Percentiles rank a stretch among this genome's conserved stretches.
phyloP scores from a whole-genome alignment of 257 asterid species.

The Rehmannia glutinosa region DNA sequence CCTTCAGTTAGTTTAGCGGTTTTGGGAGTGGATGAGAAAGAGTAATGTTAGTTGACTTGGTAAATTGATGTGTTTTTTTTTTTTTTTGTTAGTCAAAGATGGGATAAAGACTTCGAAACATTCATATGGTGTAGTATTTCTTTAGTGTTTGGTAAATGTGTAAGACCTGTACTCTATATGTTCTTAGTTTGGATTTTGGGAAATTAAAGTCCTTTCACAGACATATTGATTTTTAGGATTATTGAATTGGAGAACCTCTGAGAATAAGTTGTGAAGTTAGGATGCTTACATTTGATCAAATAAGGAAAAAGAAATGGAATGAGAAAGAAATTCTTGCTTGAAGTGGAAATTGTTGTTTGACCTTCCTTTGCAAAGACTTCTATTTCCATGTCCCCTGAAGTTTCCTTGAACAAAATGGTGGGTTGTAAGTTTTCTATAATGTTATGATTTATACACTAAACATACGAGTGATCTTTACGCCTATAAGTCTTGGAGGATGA shows the following conservation, averaged over 20 bases:
- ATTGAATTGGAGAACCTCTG: conserved; percentile 9
- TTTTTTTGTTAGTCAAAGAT: conserved; percentile 25
- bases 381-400: neutral
- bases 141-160: conserved; percentile 15
- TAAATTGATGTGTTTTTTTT: neutral
- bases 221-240: conserved; percentile 8
- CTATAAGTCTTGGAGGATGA: neutral
- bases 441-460: neutral
- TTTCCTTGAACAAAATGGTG: neutral
- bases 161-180: conserved; percentile 7
- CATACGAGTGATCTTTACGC: neutral
- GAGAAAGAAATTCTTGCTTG: conserved; percentile 13
- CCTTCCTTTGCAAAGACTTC: conserved; percentile 12
- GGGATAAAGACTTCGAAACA: conserved; percentile 17
- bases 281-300: neutral
- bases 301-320: conserved; percentile 15
- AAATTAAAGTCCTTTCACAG: neutral
- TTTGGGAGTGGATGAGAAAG: conserved; percentile 14
- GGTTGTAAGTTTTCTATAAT: neutral
- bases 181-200: conserved; percentile 5
- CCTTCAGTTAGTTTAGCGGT: conserved; percentile 13
- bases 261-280: neutral
- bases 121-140: conserved; percentile 6
- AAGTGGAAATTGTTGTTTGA: conserved; percentile 23
- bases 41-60: conserved; percentile 20